Base-by-base conservation (phyloP, 163 green algal species). In the Prototheca wickerhamii region DNA sequence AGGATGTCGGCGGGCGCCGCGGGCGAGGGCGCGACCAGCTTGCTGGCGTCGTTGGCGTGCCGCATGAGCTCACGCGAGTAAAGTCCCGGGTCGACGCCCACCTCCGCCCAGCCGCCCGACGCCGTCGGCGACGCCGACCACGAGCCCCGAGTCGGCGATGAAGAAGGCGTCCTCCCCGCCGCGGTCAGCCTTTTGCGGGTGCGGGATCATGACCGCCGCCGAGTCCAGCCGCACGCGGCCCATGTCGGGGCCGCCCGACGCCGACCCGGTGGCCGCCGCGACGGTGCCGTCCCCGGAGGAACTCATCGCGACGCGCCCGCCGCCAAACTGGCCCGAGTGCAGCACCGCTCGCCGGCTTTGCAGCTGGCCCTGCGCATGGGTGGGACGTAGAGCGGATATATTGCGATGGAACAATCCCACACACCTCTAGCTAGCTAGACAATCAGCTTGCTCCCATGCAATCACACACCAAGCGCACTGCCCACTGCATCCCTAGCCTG, bases 161-260 rank as follows among this genome's bases (percentile, higher is more conserved):
- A 96, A 98, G 70, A 85, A 93, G 32, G 89, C 86, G 73, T 99
- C 93, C 71, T 99, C 93, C 3, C 93, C 93, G 3, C 93, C 93
- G 44, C 87, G 89, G 6, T 85, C 70, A 25, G 80, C 78, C 70
- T 99, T 99, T 61, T 91, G 88, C 25, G 93, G 93, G 71, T 98
- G 92, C 1, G 93, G 93, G 54, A 98, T 82, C 70, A 90, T 84
- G 31, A 76, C 83, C 4, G 84, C 86, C 6, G 82, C 89, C 33
- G 78, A 71, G 4, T 63, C 32, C 54, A 94, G 61, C 54, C 68
- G 37, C 32, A 77, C n/a, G n/a, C n/a, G 61, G 49, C 54, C 5
- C 28, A 15, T 12, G 62, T 8, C 8, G 28, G 7, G 34, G 2
- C 12, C 23, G 3, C 29, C 15, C 4, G 35, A 34, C 15, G 62